Conservation (phyloP, 2,329 filamentous ascomycete species). For the Diaporthe sp. region DNA sequence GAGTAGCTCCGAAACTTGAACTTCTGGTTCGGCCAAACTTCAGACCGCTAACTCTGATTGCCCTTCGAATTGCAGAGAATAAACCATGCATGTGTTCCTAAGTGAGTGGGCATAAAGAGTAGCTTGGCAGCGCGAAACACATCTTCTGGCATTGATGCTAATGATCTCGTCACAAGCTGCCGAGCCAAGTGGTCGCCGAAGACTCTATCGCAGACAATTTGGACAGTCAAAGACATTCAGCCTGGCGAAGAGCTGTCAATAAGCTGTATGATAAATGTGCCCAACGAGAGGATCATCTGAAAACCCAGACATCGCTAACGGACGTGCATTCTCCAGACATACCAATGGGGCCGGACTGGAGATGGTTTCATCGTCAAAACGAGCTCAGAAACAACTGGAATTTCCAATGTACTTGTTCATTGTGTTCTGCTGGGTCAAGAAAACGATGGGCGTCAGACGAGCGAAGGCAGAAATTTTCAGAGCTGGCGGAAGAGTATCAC, state of each 20-base stretch:
- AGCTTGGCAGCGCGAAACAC: background rate
- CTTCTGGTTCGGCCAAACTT: too few species aligned
- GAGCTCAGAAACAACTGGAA: constrained; percentile 17
- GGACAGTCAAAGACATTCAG: background rate
- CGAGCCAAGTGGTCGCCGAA: constrained; percentile 17
- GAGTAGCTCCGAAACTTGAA: background rate
- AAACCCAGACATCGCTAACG: background rate
- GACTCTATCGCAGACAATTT: constrained; percentile 10
- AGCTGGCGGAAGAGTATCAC: background rate
- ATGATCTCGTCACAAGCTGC: background rate
- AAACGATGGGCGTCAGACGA: background rate
- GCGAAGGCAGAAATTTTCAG: background rate
- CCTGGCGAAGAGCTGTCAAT: constrained; percentile 15
- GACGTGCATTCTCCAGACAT: background rate
- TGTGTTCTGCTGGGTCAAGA: background rate
- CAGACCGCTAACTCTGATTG: background rate
- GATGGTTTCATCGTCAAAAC: background rate
- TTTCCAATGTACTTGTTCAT: background rate
- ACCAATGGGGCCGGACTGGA: constrained; percentile 18
- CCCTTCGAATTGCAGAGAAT: background rate
- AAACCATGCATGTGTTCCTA: constrained; percentile 11
- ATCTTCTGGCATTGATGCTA: background rate
- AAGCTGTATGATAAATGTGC: background rate
- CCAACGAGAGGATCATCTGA: background rate
- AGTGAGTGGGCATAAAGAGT: background rate